Evolutionary conservation across 768 basidiomycete species (phyloP).

Genomic region (Cyclocybe aegerita): DNA sequence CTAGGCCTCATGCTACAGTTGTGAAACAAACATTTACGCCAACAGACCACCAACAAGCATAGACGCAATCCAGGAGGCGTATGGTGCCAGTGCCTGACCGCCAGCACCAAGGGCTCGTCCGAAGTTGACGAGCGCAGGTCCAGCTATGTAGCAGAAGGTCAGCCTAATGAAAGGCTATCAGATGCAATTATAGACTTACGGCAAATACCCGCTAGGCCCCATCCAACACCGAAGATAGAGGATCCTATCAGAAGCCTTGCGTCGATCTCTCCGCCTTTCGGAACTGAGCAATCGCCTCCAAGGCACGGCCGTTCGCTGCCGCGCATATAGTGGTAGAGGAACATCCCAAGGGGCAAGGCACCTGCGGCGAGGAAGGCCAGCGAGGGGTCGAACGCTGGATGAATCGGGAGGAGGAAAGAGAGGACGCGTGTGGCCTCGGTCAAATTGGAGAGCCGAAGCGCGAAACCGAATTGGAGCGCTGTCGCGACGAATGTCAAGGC

Average conservation of each 20-base stretch:
- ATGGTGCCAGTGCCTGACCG: conserved; percentile 29
- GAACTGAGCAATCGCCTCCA: conserved; percentile 44
- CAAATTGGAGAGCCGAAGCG: conserved; percentile 54
- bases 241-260: conserved; percentile 47
- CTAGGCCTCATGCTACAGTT: no score
- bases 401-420: conserved; percentile 50
- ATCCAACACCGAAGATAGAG: conserved; percentile 59
- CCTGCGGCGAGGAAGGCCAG: conserved; percentile 53
- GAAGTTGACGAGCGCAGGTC: conserved; percentile 61
- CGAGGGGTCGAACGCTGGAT: conserved; percentile 54
- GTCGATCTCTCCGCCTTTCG: conserved; percentile 41
- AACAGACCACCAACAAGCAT: conserved; percentile 40
- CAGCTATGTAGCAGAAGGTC: conserved; percentile 36
- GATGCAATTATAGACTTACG: conserved; percentile 39
- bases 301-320: conserved; percentile 37
- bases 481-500: conserved; percentile 40
- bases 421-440: conserved; percentile 48
- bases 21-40: conserved; percentile 13
- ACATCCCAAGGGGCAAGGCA: conserved; percentile 45
- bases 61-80: conserved; percentile 41
- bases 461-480: conserved; percentile 50
- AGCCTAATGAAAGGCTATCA: conserved; percentile 3
- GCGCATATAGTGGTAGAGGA: conserved; percentile 43
- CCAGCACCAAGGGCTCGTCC: conserved; percentile 44
- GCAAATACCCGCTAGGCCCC: conserved; percentile 61